Base-by-base conservation (phyloP, 2,329 filamentous ascomycete genomes). In the Mollisiaceae sp. region DNA sequence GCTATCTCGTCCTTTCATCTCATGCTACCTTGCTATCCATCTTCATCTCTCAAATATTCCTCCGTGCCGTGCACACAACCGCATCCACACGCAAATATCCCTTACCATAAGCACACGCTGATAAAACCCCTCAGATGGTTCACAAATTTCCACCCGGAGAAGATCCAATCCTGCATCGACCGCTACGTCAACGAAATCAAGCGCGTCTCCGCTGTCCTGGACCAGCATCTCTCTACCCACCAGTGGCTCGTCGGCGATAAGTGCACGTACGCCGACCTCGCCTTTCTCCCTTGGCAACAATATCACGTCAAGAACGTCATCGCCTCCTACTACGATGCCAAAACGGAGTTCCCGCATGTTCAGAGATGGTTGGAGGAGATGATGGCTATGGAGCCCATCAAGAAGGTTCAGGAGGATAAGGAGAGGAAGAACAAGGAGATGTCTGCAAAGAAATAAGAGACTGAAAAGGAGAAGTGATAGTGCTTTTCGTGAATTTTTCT, bases 161-260 rank as follows among this genome's bases (percentile, higher is more conserved):
- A 81, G 65, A 4, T 84, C 8, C 75, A 75, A 2, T 78, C 75
- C 14, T 82, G 81, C 4, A 72, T 80, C 36, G 75, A 79, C n/a
- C 74, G 82, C 14, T 84, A 84, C 72, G 65, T 66, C 22, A 76
- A 77, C 9, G 81, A 84, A 70, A 76, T 81, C n/a, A 32, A 52
- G 4, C 66, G 67, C 11, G 65, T 69, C 14, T 47, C 78, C 0
- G 69, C 71, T 1, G 82, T 84, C 1, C 63, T 85, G 35, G 79
- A 84, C n/a, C 67, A 59, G 3, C 75, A 78, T 61, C 71, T 83
- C 6, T 50, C 47, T 2, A 69, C 74, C 59, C 69, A 70, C 20
- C 38, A 61, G 52, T 59, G 32, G 35, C 36, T 39, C 15, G 75
- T 27, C 4, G 45, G 45, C n/a, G 70, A 78, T 64, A 80, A 78